Evolutionary conservation across 768 basidiomycete genomes (phyloP).

Genomic region (Russula virescens): DNA sequence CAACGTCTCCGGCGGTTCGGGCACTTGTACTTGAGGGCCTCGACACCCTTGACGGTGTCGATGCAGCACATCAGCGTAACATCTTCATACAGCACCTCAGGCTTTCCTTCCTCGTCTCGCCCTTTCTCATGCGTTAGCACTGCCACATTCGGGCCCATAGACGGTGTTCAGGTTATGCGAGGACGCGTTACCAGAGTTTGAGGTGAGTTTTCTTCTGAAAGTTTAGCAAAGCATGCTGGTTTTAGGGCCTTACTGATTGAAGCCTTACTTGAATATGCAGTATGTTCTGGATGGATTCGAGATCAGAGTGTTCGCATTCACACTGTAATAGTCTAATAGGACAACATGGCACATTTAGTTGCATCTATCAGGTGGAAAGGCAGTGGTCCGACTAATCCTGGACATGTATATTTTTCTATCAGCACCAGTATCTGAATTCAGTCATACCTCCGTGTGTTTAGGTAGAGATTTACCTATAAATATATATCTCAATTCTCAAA

Average conservation of each 20-base stretch:
- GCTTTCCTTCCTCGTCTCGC: too few species aligned
- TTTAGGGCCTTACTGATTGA: not conserved
- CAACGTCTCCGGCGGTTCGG: too few species aligned
- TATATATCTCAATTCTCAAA: not conserved
- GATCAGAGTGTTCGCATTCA: constrained; percentile 13
- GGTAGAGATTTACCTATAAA: not conserved
- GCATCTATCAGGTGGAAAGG: not conserved
- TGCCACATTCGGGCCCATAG: too few species aligned
- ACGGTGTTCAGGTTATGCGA: constrained; percentile 11
- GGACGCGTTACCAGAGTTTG: constrained; percentile 18
- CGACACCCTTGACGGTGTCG: too few species aligned
- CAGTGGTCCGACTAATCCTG: too few species aligned
- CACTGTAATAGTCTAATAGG: constrained; percentile 5
- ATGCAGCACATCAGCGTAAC: too few species aligned
- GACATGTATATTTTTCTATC: not conserved
- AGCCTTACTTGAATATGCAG: not conserved
- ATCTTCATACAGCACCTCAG: constrained; percentile 13
- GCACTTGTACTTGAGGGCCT: too few species aligned
- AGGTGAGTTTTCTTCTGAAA: not conserved
- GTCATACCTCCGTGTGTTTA: not conserved
- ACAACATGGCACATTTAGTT: too few species aligned
- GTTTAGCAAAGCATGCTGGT: too few species aligned
- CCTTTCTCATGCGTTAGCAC: too few species aligned
- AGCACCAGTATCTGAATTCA: not conserved
- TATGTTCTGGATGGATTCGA: constrained; percentile 17